These are phyloP conservation scores for Aspergillus sclerotioniger DNA, from an alignment of 495 filamentous ascomycete genomes.

Conservation along the genomic window DNA sequence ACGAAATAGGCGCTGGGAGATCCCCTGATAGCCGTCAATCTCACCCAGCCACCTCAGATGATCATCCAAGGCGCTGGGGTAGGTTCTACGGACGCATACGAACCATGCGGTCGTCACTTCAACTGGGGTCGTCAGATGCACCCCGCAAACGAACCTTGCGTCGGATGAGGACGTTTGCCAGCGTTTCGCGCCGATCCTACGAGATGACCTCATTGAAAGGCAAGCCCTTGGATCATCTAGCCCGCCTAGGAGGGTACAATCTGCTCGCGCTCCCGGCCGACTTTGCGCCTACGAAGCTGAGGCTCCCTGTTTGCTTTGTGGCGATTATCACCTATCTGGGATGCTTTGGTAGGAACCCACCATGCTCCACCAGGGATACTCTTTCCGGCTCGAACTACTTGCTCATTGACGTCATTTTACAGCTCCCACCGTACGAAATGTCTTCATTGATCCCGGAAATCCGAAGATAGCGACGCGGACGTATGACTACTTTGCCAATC, in stretches of 20 bases:
- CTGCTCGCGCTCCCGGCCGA: constrained; percentile 63
- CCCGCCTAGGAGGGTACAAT: constrained; percentile 72
- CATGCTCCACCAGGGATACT: neutral
- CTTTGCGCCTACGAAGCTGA: constrained; percentile 61
- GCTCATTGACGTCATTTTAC: constrained; percentile 2
- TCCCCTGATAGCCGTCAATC: neutral
- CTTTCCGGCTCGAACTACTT: neutral
- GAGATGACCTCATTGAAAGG: constrained; percentile 59
- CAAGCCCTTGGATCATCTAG: constrained; percentile 60
- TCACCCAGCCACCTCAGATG: neutral
- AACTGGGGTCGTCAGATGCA: constrained; percentile 40
- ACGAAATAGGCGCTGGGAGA: neutral
- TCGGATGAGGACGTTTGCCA: constrained; percentile 38
- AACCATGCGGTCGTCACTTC: constrained; percentile 33
- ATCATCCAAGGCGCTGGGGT: constrained; percentile 19
- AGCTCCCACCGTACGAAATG: constrained; percentile 25
- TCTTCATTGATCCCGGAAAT: constrained; percentile 38
- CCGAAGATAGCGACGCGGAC: constrained; percentile 29
- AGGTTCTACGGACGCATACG: constrained; percentile 31
- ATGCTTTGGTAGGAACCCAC: constrained; percentile 56
- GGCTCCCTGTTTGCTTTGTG: constrained; percentile 73
- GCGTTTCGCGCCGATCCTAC: constrained; percentile 28
- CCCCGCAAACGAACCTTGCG: constrained; percentile 51
- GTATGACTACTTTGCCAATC: constrained; percentile 40
- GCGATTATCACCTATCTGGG: constrained; percentile 65